A percentile compares a stretch with the other conserved stretches of the same genome.
These are phyloP conservation scores for Penicillium atrosanguineum DNA, from an alignment of 495 filamentous ascomycete genomes.

Conservation along the genomic window DNA sequence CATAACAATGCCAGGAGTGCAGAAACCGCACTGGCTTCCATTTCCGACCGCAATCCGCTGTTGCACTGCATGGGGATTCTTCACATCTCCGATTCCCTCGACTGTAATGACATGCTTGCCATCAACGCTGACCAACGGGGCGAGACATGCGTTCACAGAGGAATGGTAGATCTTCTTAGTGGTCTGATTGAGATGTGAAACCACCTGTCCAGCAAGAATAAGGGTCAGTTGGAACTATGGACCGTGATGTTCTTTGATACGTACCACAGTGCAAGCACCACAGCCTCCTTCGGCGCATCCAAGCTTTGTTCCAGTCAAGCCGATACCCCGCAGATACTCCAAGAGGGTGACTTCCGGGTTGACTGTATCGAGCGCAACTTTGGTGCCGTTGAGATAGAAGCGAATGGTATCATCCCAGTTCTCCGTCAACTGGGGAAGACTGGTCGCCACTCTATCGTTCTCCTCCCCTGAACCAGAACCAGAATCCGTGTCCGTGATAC, in stretches of 20 bases:
- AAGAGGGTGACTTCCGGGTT: slow-evolving; percentile 92
- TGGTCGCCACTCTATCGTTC: slow-evolving; percentile 32
- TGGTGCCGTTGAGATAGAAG: slow-evolving; percentile 97
- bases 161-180: slow-evolving; percentile 89
- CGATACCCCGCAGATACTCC: slow-evolving; percentile 87
- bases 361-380: slow-evolving; percentile 73
- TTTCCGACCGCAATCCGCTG: slow-evolving; percentile 75
- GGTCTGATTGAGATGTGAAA: slow-evolving; percentile 89
- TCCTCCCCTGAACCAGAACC: slow-evolving; percentile 33
- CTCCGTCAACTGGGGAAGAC: slow-evolving; percentile 56
- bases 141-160: slow-evolving; percentile 90
- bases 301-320: slow-evolving; percentile 73
- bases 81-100: slow-evolving; percentile 91
- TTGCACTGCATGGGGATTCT: slow-evolving; percentile 85
- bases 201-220: slow-evolving; percentile 47
- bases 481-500: slow-evolving; percentile 45
- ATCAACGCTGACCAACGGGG: slow-evolving; percentile 87
- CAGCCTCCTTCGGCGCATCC: slow-evolving; percentile 94
- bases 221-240: neutral
- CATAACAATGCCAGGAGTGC: slow-evolving; percentile 98
- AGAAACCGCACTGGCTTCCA: slow-evolving; percentile 75
- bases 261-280: slow-evolving; percentile 92
- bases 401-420: slow-evolving; percentile 67
- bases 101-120: slow-evolving; percentile 98
- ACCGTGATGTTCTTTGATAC: slow-evolving; percentile 14